Base-by-base conservation (phyloP, 768 basidiomycete genomes). In the Lactarius sp. region DNA sequence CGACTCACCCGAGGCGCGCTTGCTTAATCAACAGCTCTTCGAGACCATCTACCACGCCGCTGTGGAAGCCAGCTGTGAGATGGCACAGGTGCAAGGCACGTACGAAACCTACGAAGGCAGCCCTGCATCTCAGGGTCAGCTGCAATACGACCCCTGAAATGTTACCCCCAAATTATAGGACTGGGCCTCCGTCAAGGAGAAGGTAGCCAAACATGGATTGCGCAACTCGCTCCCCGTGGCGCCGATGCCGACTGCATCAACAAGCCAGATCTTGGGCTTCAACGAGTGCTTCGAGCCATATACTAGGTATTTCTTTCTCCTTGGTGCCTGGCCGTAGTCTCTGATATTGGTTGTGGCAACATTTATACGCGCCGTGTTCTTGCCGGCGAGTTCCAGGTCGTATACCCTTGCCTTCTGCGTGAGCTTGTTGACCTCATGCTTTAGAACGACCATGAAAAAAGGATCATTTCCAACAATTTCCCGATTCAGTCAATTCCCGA, bases 221-320 rank as follows among this genome's bases (percentile, higher is more conserved):
- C 78, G 94, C 66, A 98, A 98, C 78, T 95, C 96, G 37, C 79
- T 98, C 18, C 79, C 98, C 14, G 77, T 92, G 64, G 87, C 96
- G 0, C 96, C 96, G n/a, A 99, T 99, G 97, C 97, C 97, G 1
- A 99, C 97, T 37, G 97, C 97, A 1, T 96, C 94, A 31, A 99
- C 97, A 2, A 94, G 91, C 75, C 97, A 98, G 77, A 99, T 99
- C 70, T 82, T 98, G 56, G 97, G 97, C 47, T 90, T 90, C 80
- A 99, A 98, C 75, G 97, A 98, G 71, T 98, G 96, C 77, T 98
- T 99, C 75, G 97, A 99, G 77, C 94, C 97, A 1, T 99, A 98
- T 76, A 98, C 96, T 0, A 92, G 87, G 88, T 89, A 67, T 14
- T 18, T 42, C 41, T 0, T 33, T 31, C 9, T 42, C 31, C 13